These are phyloP conservation scores for Hypoxylon sp. DNA, from an alignment of 2,329 filamentous ascomycete genomes.

Conservation along the genomic window DNA sequence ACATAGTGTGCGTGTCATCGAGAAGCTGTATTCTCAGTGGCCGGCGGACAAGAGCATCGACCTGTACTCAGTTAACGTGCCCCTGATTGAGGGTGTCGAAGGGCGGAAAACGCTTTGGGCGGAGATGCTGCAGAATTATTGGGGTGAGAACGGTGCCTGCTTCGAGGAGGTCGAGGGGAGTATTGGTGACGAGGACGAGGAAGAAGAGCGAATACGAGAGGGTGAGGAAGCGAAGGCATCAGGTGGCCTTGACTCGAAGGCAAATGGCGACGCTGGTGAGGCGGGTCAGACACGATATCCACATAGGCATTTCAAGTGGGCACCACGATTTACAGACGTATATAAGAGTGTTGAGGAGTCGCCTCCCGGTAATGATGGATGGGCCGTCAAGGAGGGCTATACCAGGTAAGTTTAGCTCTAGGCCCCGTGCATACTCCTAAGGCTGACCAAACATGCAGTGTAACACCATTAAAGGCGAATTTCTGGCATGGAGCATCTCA, in stretches of 20 bases:
- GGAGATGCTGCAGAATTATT: constrained; percentile 90
- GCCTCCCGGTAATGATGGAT: constrained; percentile 88
- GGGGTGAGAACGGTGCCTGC: constrained; percentile 84
- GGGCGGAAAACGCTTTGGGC: constrained; percentile 84
- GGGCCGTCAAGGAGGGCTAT: constrained; percentile 88
- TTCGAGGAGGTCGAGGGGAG: constrained; percentile 84
- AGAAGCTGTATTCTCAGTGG: constrained; percentile 84
- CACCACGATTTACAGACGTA: constrained; percentile 88
- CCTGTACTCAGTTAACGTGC: constrained; percentile 93
- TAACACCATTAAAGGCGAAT: constrained; percentile 92
- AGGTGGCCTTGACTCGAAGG: constrained; percentile 43
- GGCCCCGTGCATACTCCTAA: constrained; percentile 3
- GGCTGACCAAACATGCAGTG: constrained; percentile 64
- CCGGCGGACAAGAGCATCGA: constrained; percentile 76
- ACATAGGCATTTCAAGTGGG: constrained; percentile 96
- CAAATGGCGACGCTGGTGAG: constrained; percentile 50
- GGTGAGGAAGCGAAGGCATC: constrained; percentile 60
- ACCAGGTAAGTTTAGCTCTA: constrained; percentile 75
- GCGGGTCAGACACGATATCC: constrained; percentile 66
- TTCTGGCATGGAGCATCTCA: constrained; percentile 83
- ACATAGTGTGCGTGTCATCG: constrained; percentile 82
- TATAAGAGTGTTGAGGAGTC: constrained; percentile 87
- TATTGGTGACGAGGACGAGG: constrained; percentile 74
- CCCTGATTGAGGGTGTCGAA: constrained; percentile 83
- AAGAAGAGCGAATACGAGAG: constrained; percentile 81